Evolutionary conservation across 2,329 filamentous ascomycete species (phyloP).

Genomic region (Dendrostoma leiphaemia): DNA sequence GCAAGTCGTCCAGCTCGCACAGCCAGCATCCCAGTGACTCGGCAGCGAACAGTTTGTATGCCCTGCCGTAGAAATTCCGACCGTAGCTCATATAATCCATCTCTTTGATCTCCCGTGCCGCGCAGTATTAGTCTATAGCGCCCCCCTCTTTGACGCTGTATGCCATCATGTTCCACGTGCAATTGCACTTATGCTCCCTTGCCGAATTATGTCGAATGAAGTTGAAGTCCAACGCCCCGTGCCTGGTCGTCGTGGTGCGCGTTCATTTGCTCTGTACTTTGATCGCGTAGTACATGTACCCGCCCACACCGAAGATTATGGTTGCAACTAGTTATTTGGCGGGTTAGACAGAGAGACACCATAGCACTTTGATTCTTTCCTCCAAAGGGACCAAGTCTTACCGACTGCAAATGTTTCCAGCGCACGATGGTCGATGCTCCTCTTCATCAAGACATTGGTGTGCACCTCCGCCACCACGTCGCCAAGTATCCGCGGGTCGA

Average conservation of each 20-base stretch:
- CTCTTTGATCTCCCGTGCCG: no score
- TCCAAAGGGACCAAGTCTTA: not conserved
- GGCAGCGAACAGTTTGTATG: no score
- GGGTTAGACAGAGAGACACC: no score
- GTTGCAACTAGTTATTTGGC: slow-evolving; percentile 12
- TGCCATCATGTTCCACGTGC: no score
- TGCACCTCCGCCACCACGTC: slow-evolving; percentile 14
- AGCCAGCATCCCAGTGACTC: no score
- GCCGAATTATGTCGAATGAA: not conserved
- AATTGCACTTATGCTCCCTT: no score
- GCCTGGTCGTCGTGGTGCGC: not conserved
- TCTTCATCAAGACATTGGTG: slow-evolving; percentile 7
- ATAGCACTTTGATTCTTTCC: no score
- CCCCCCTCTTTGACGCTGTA: no score
- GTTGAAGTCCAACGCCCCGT: not conserved
- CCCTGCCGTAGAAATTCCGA: no score
- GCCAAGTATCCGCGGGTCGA: slow-evolving; percentile 11
- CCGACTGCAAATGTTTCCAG: slow-evolving; percentile 13
- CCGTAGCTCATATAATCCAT: no score
- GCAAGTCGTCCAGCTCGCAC: no score
- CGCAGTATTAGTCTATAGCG: no score
- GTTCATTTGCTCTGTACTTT: slow-evolving; percentile 14
- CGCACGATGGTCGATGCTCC: slow-evolving; percentile 8
- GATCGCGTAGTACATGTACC: slow-evolving; percentile 18
- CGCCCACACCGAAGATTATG: slow-evolving; percentile 15